Evolutionary conservation across 2,329 filamentous ascomycete genomes (phyloP).

Genomic region (Blumeriella jaapii): DNA sequence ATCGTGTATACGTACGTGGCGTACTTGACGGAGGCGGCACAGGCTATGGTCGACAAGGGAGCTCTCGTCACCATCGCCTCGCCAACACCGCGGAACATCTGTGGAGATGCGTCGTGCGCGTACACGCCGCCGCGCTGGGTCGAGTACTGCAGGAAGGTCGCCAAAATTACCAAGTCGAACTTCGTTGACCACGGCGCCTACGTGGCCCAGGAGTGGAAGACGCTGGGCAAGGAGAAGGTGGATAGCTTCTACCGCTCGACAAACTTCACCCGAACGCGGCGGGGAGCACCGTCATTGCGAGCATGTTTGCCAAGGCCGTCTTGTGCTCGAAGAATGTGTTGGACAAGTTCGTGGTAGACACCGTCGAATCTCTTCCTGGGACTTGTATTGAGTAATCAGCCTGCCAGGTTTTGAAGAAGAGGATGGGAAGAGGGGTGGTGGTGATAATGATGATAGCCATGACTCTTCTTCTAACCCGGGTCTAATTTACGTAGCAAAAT

Average conservation of each 20-base stretch:
- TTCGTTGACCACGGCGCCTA: conserved; percentile 50
- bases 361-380: conserved; percentile 19
- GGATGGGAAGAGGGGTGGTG: too few species aligned
- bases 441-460: too few species aligned
- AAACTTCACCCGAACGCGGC: conserved; percentile 48
- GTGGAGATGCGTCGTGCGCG: conserved; percentile 41
- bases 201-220: conserved; percentile 37
- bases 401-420: too few species aligned
- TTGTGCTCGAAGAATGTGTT: conserved; percentile 18
- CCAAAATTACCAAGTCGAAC: conserved; percentile 29
- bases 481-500: too few species aligned
- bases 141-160: conserved; percentile 39
- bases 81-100: conserved; percentile 53
- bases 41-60: conserved; percentile 36
- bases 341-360: conserved; percentile 21
- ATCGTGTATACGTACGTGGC: conserved; percentile 24
- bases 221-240: conserved; percentile 35
- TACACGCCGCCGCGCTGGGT: conserved; percentile 43
- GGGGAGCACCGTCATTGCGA: conserved; percentile 41
- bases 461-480: too few species aligned
- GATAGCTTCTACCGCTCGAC: conserved; percentile 42
- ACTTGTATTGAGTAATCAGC: too few species aligned
- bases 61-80: conserved; percentile 47
- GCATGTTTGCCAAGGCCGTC: conserved; percentile 45
- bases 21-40: conserved; percentile 20